Conservation (phyloP, 306 rosid genomes). For the Hippophae tibetana region DNA sequence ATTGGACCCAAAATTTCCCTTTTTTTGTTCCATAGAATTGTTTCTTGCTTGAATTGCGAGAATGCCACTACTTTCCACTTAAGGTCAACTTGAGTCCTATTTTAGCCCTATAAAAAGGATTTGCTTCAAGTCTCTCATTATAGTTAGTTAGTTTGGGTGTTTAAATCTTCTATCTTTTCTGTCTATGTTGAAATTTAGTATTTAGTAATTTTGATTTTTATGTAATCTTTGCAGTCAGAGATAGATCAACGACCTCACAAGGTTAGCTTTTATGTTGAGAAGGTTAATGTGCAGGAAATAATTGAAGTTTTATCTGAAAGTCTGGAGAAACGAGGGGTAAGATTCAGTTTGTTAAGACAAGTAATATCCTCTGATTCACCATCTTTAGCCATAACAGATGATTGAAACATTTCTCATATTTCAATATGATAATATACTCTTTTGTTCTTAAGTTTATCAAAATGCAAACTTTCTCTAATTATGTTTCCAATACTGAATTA, state of each 20-base stretch:
- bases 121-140: neutral
- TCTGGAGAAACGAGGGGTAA: slow-evolving; percentile 58
- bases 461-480: slow-evolving; percentile 10
- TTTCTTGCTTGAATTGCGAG: too few species aligned
- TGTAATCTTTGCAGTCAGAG: slow-evolving; percentile 47
- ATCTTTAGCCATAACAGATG: neutral
- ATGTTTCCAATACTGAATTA: slow-evolving; percentile 12
- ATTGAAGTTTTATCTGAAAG: slow-evolving; percentile 36
- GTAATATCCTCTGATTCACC: neutral
- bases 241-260: slow-evolving; percentile 75
- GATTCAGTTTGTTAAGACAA: neutral
- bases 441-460: neutral
- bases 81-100: too few species aligned
- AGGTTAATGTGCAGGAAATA: slow-evolving; percentile 42
- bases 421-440: too few species aligned
- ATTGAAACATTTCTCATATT: neutral
- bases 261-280: slow-evolving; percentile 70
- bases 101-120: too few species aligned
- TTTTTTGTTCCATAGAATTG: too few species aligned
- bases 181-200: neutral
- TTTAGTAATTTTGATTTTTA: neutral
- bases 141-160: neutral
- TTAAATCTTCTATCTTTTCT: neutral
- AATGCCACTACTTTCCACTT: too few species aligned
- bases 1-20: too few species aligned